phyloP scores from a whole-genome alignment of 306 rosid species.

The Cicer pinnatifidum region DNA sequence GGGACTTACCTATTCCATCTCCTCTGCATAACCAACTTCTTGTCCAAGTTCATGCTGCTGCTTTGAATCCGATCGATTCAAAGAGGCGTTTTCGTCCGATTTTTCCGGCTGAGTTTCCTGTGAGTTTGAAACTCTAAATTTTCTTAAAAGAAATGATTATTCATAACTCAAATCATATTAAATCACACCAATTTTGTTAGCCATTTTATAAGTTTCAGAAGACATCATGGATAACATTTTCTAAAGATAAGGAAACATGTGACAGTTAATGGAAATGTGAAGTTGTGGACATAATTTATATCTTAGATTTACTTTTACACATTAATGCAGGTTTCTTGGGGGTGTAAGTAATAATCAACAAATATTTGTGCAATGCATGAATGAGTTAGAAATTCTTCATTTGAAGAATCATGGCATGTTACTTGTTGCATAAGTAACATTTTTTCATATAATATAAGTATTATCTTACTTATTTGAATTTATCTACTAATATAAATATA shows the following conservation, averaged over 20 bases:
- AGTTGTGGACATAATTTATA: neutral
- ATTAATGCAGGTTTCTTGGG: neutral
- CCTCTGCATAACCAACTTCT: slow-evolving; percentile 46
- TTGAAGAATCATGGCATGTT: neutral
- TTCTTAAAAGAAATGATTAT: neutral
- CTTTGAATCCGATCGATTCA: slow-evolving; percentile 56
- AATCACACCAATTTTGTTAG: neutral
- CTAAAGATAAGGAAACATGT: neutral
- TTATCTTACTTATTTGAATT: neutral
- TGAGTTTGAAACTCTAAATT: slow-evolving; percentile 36
- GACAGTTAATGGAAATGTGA: neutral
- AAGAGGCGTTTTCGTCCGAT: slow-evolving; percentile 50
- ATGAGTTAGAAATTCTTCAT: neutral
- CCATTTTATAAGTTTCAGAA: neutral
- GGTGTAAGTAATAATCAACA: neutral
- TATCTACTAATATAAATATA: no score
- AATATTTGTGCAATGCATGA: neutral
- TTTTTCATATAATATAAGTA: neutral
- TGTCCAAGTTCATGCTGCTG: slow-evolving; percentile 52
- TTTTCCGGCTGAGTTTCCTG: slow-evolving; percentile 48
- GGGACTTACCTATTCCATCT: slow-evolving; percentile 45
- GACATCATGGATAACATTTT: neutral
- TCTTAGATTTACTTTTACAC: neutral
- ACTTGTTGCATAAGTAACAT: neutral
- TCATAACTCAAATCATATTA: slow-evolving; percentile 1